Evolutionary conservation across 1,284 basidiomycete genomes (phyloP).

Genomic region (Xerocomus cyaneibrunnescens): DNA sequence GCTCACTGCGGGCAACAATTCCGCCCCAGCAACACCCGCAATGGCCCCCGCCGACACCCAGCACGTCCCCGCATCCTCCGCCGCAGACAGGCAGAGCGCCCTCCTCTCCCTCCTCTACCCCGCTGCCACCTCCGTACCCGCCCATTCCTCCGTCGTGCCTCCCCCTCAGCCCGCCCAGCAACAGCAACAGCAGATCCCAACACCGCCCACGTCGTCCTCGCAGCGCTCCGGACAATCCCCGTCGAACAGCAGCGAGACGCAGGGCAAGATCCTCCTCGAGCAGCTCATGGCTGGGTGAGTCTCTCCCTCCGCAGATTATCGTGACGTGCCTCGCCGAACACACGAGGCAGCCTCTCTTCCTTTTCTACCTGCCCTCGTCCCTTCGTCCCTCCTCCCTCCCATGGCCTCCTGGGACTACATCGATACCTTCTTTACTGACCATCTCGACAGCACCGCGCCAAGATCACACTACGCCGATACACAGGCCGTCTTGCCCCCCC

Average conservation of each 20-base stretch:
- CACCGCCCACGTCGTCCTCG: conserved; percentile 59
- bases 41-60: conserved; percentile 47
- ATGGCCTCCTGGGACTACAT: conserved; percentile 36
- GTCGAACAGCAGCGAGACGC: conserved; percentile 53
- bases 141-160: conserved; percentile 14
- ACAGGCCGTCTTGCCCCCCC: conserved; percentile 28
- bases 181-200: conserved; percentile 56
- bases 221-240: conserved; percentile 57
- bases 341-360: conserved; percentile 27
- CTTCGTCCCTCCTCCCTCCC: conserved; percentile 8
- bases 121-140: conserved; percentile 37
- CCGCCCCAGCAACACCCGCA: conserved; percentile 54
- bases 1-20: conserved; percentile 31
- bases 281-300: conserved; percentile 78
- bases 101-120: conserved; percentile 66
- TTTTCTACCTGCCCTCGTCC: conserved; percentile 19
- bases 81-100: conserved; percentile 67
- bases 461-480: conserved; percentile 56
- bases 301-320: background rate
- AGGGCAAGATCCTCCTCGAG: conserved; percentile 72
- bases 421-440: conserved; percentile 33
- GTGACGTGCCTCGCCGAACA: conserved; percentile 22
- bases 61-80: conserved; percentile 41
- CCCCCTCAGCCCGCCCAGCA: conserved; percentile 21
- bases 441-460: conserved; percentile 44